These are phyloP conservation scores for Arctium minus DNA, from an alignment of 129 eudicot genomes.

Conservation along the genomic window DNA sequence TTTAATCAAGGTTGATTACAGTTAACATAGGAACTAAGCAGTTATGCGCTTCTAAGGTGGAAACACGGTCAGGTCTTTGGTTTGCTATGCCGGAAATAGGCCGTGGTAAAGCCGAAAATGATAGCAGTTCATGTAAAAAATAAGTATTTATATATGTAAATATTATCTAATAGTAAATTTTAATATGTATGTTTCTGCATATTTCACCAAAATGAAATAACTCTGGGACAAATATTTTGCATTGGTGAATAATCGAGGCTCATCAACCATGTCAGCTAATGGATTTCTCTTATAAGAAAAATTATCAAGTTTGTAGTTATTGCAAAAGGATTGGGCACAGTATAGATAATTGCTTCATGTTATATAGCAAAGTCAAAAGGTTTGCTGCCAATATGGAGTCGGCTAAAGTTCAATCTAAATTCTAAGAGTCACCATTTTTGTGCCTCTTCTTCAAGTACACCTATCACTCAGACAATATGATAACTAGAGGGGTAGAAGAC, in stretches of 20 bases:
- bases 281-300: not conserved
- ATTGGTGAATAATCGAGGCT: not conserved
- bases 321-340: not conserved
- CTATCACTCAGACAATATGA: not conserved
- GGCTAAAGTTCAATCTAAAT: not conserved
- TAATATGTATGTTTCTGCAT: not conserved
- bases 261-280: not conserved
- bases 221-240: not conserved
- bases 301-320: not conserved
- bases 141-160: not conserved
- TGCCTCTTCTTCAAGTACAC: not conserved
- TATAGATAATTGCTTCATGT: not conserved
- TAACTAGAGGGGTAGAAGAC: not conserved
- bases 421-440: not conserved
- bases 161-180: not conserved
- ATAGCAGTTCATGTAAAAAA: not conserved
- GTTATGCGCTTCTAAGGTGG: not conserved
- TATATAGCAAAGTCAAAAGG: not conserved
- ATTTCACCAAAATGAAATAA: not conserved
- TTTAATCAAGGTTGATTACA: not conserved
- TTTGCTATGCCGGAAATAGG: not conserved
- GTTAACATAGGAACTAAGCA: not conserved
- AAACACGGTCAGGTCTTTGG: not conserved
- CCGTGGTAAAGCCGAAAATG: not conserved
- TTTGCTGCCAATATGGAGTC: not conserved